Evolutionary conservation across 768 basidiomycete genomes (phyloP).

Genomic region (Amanita molliuscula): DNA sequence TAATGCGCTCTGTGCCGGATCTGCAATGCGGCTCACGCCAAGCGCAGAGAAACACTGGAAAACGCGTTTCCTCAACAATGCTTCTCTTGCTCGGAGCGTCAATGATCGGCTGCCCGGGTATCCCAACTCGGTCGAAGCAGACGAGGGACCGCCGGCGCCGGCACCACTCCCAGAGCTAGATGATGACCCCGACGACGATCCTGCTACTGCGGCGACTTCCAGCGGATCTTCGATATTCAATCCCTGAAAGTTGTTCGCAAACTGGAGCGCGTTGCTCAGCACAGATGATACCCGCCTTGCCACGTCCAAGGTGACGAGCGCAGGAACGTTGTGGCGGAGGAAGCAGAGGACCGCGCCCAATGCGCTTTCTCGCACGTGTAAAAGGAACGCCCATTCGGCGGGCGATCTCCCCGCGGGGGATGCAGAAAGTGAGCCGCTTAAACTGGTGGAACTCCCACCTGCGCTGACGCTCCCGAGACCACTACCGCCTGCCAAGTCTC

Average conservation of each 20-base stretch:
- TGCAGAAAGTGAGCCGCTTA: conserved; percentile 17
- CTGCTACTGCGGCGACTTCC: background rate
- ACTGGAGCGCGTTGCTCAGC: conserved; percentile 82
- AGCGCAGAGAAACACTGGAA: conserved; percentile 85
- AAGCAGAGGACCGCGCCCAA: conserved; percentile 85
- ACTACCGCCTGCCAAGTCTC: conserved; percentile 36
- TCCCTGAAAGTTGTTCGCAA: conserved; percentile 74
- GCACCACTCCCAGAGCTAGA: background rate
- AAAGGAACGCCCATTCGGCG: conserved; percentile 83
- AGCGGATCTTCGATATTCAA: conserved; percentile 56
- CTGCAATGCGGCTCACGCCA: conserved; percentile 70
- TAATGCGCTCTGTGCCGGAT: conserved; percentile 71
- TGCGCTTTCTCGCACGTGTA: conserved; percentile 85
- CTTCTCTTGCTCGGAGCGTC: conserved; percentile 67
- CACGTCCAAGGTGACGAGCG: conserved; percentile 83
- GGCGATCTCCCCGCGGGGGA: conserved; percentile 49
- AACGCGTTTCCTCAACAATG: conserved; percentile 72
- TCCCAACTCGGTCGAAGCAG: conserved; percentile 23
- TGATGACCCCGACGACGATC: background rate
- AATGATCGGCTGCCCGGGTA: conserved; percentile 24
- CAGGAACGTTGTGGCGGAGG: conserved; percentile 63
- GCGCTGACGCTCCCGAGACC: background rate
- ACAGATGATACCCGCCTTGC: conserved; percentile 81
- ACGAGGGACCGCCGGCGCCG: background rate
- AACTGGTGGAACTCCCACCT: background rate